Conservation (phyloP, 495 filamentous ascomycete species). For the Hypoxylon subgilvum region DNA sequence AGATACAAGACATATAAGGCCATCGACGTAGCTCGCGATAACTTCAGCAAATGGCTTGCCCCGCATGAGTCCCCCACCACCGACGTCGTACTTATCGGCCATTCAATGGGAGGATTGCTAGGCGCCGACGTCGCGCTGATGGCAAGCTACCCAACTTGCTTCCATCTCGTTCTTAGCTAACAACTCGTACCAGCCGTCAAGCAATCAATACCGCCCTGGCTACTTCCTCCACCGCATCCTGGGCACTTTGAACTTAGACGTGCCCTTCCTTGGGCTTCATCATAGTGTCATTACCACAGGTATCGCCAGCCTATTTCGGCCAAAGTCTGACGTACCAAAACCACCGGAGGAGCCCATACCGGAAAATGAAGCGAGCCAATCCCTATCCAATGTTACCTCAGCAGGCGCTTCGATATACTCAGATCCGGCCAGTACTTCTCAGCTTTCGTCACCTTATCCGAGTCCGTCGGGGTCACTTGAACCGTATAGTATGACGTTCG, state of each 20-base stretch:
- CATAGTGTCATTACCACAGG: slow-evolving; percentile 83
- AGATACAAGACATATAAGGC: slow-evolving; percentile 82
- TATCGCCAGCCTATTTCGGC: slow-evolving; percentile 75
- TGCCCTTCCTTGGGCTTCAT: slow-evolving; percentile 86
- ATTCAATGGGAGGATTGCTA: slow-evolving; percentile 89
- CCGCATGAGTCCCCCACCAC: slow-evolving; percentile 76
- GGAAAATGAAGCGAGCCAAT: slow-evolving; percentile 8
- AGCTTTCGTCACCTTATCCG: slow-evolving; percentile 32
- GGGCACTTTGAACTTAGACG: slow-evolving; percentile 84
- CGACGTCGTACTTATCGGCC: slow-evolving; percentile 84
- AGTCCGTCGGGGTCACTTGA: slow-evolving; percentile 17
- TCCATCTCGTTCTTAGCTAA: slow-evolving; percentile 24
- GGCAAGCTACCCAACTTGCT: slow-evolving; percentile 42
- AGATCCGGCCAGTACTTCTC: slow-evolving; percentile 40
- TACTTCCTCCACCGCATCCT: slow-evolving; percentile 77
- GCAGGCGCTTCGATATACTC: slow-evolving; percentile 47
- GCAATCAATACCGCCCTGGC: slow-evolving; percentile 24
- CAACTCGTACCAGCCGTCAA: slow-evolving; percentile 26
- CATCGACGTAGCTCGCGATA: slow-evolving; percentile 74
- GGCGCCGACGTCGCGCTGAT: slow-evolving; percentile 79
- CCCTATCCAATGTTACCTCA: slow-evolving; percentile 34
- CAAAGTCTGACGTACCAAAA: slow-evolving; percentile 52
- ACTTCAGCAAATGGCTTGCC: slow-evolving; percentile 82
- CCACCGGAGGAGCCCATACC: slow-evolving; percentile 25
- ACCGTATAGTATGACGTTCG: slow-evolving; percentile 40